Percentiles rank a stretch among this genome's conserved stretches.
phyloP scores from a whole-genome alignment of 2,329 filamentous ascomycete species.

The Colletotrichum ledebouriae region DNA sequence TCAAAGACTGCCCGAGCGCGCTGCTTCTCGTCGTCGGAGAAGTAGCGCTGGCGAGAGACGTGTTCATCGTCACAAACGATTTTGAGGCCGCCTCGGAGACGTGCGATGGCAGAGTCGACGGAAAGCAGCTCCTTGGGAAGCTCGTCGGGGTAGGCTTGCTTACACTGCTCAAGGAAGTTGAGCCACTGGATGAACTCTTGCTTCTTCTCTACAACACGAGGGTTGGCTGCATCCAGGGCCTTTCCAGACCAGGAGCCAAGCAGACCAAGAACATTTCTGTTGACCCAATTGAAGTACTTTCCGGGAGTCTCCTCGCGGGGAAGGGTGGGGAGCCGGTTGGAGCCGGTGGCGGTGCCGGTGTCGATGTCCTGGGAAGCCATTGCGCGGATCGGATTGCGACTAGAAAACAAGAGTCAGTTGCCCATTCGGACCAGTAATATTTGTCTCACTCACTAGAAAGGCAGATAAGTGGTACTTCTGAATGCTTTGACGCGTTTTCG shows the following conservation, averaged over 20 bases:
- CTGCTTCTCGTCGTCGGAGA: neutral
- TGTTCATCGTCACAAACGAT: neutral
- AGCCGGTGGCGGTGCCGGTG: neutral
- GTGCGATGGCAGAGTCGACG: neutral
- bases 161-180: neutral
- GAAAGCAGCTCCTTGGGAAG: neutral
- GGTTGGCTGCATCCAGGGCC: neutral
- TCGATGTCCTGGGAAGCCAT: neutral
- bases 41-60: neutral
- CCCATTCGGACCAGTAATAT: no score
- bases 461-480: no score
- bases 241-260: neutral
- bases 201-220: constrained; percentile 5
- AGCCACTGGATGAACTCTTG: neutral
- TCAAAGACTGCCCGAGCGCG: neutral
- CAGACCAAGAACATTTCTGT: constrained; percentile 1
- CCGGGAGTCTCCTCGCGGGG: constrained; percentile 2
- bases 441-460: no score
- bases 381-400: no score
- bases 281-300: constrained; percentile 5
- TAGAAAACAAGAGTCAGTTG: no score
- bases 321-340: neutral
- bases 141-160: neutral
- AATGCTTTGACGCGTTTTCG: no score
- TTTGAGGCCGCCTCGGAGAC: constrained; percentile 1